A percentile compares a stretch with the other conserved stretches of the same genome.
Conservation (phyloP, 1,139 yeast genomes). For the Casaregolazyma suthepensis region DNA sequence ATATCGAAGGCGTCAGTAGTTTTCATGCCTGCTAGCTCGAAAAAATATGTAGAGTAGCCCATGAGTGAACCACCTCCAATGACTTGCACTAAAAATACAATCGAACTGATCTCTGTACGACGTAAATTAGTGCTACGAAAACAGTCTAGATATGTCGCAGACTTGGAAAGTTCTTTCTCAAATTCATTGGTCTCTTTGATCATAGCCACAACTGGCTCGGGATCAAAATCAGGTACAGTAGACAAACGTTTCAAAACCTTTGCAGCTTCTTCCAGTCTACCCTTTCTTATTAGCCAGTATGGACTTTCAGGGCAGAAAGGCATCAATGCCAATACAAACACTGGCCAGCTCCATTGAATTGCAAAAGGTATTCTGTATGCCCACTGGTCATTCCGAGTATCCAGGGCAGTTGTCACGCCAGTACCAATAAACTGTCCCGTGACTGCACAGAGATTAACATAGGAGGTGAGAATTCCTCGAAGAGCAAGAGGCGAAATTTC, state of each 20-base stretch:
- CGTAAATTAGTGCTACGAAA: constrained; percentile 45
- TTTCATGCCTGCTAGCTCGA: constrained; percentile 17
- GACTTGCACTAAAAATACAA: constrained; percentile 43
- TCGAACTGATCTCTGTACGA: constrained; percentile 48
- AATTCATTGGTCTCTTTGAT: constrained; percentile 41
- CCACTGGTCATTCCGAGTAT: constrained; percentile 17
- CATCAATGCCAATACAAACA: constrained; percentile 46
- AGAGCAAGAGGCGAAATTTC: constrained; percentile 43
- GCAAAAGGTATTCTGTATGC: constrained; percentile 46
- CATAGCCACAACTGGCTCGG: constrained; percentile 34
- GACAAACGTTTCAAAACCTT: constrained; percentile 35
- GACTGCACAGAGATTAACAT: constrained; percentile 41
- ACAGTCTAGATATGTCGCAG: constrained; percentile 41
- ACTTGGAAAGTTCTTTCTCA: constrained; percentile 35
- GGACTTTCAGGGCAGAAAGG: constrained; percentile 47
- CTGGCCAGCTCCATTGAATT: constrained; percentile 59
- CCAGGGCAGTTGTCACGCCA: constrained; percentile 34
- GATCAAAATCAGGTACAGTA: constrained; percentile 14
- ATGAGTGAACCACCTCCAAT: constrained; percentile 33
- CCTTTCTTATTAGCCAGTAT: constrained; percentile 44
- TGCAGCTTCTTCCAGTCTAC: constrained; percentile 38
- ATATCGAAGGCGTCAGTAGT: constrained; percentile 13
- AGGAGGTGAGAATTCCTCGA: constrained; percentile 39
- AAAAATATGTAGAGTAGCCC: constrained; percentile 14
- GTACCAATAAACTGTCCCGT: constrained; percentile 40